Evolutionary conservation across 2,329 filamentous ascomycete species (phyloP).

Genomic region (Colletotrichum camelliae): DNA sequence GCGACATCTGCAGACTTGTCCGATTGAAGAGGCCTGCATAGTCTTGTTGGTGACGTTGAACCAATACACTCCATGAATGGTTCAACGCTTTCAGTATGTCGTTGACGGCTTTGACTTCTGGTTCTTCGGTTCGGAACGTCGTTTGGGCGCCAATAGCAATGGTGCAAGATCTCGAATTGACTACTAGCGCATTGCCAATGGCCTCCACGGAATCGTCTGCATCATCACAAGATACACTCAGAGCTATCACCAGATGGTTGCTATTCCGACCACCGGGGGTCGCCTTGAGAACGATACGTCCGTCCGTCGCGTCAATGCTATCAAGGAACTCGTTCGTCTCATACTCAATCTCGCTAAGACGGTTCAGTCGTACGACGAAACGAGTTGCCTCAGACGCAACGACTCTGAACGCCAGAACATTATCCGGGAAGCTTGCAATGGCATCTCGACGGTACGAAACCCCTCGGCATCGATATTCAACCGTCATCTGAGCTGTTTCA

Average conservation of each 20-base stretch:
- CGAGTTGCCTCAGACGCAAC: constrained; percentile 19
- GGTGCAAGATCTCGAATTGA: constrained; percentile 39
- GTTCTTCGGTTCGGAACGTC: constrained; percentile 37
- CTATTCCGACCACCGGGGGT: constrained; percentile 40
- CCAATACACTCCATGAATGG: constrained; percentile 22
- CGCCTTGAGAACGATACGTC: constrained; percentile 38
- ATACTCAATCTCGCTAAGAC: constrained; percentile 45
- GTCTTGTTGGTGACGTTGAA: constrained; percentile 25
- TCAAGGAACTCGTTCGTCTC: constrained; percentile 50
- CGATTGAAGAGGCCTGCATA: constrained; percentile 27
- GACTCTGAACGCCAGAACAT: constrained; percentile 26
- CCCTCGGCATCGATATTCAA: constrained; percentile 17
- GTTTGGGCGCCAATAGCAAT: constrained; percentile 45
- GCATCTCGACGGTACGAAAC: constrained; percentile 26
- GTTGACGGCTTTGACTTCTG: constrained; percentile 27
- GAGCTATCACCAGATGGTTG: constrained; percentile 36
- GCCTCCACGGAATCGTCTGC: constrained; percentile 31
- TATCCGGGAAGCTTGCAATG: constrained; percentile 28
- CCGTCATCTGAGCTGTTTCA: neutral
- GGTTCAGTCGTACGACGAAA: constrained; percentile 35
- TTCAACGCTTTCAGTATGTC: constrained; percentile 28
- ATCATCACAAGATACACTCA: constrained; percentile 32
- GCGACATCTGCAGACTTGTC: constrained; percentile 27
- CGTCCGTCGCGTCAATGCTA: constrained; percentile 30
- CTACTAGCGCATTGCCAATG: constrained; percentile 38